Evolutionary conservation across 306 rosid genomes (phyloP).

Genomic region (Pyrus betulifolia): DNA sequence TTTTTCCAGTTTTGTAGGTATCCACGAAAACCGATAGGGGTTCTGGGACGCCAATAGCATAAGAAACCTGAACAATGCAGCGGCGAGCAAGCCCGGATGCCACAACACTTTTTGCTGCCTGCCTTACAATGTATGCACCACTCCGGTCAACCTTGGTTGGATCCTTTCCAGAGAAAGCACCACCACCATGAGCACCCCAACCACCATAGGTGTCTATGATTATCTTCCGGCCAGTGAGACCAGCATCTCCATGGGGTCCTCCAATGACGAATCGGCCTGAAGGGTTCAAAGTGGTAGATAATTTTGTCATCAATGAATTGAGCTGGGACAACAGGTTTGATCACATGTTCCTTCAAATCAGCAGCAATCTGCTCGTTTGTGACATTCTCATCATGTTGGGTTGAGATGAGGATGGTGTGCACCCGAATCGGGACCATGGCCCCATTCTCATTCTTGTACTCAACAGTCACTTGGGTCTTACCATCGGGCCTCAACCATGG

Average conservation of each 20-base stretch:
- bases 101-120: conserved; percentile 74
- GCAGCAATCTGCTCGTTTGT: conserved; percentile 53
- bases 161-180: conserved; percentile 80
- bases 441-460: conserved; percentile 63
- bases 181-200: conserved; percentile 91
- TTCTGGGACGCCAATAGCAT: conserved; percentile 75
- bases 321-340: conserved; percentile 57
- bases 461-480: conserved; percentile 79
- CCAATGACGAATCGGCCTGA: conserved; percentile 83
- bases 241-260: conserved; percentile 84
- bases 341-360: conserved; percentile 77
- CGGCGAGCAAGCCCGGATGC: conserved; percentile 78
- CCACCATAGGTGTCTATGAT: conserved; percentile 76
- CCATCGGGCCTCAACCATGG: conserved; percentile 83
- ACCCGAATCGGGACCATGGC: conserved; percentile 77
- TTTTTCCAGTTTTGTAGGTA: conserved; percentile 58
- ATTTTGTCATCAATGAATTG: conserved; percentile 70
- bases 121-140: conserved; percentile 70
- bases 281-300: conserved; percentile 71
- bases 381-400: conserved; percentile 66
- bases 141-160: conserved; percentile 82
- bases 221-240: conserved; percentile 79
- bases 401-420: conserved; percentile 76
- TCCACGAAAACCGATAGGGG: conserved; percentile 67
- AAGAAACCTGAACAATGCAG: conserved; percentile 83